A percentile compares a stretch with the other conserved stretches of the same genome.
These are phyloP conservation scores for Pseudoturritis turrita DNA, from an alignment of 345 rosid genomes.

Conservation along the genomic window DNA sequence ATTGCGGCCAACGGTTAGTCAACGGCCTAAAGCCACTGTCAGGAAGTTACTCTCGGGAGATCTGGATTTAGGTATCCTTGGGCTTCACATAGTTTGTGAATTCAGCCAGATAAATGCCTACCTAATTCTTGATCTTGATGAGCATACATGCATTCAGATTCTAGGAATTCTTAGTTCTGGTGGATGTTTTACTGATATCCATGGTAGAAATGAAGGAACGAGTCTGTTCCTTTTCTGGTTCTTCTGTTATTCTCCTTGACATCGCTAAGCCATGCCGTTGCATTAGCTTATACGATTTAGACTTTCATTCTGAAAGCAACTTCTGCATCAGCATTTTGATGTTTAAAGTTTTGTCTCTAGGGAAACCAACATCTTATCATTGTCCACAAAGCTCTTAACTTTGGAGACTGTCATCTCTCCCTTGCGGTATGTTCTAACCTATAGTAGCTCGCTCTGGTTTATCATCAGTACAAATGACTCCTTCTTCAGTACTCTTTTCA, in stretches of 20 bases:
- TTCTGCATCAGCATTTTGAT: neutral
- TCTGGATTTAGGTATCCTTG: slow-evolving; percentile 89
- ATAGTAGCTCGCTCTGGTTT: neutral
- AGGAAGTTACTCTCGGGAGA: slow-evolving; percentile 80
- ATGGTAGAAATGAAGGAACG: neutral
- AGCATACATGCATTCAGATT: no score
- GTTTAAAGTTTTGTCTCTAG: slow-evolving; percentile 33
- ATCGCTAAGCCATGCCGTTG: neutral
- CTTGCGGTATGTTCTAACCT: slow-evolving; percentile 56
- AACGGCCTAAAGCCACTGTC: slow-evolving; percentile 89
- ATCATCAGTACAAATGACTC: neutral
- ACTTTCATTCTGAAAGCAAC: neutral
- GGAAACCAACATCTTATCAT: slow-evolving; percentile 79
- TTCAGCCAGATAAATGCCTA: slow-evolving; percentile 58
- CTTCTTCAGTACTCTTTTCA: neutral
- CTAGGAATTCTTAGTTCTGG: no score
- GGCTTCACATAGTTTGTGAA: slow-evolving; percentile 79
- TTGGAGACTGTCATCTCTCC: no score
- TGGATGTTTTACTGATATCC: no score
- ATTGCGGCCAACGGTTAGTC: no score
- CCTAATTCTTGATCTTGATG: neutral
- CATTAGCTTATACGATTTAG: neutral
- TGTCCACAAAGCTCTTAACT: slow-evolving; percentile 81
- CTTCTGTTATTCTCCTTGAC: neutral
- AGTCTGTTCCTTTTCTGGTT: neutral